Conservation (phyloP, 225 moss, liverwort and hornwort species). For the Climacium dendroides region DNA sequence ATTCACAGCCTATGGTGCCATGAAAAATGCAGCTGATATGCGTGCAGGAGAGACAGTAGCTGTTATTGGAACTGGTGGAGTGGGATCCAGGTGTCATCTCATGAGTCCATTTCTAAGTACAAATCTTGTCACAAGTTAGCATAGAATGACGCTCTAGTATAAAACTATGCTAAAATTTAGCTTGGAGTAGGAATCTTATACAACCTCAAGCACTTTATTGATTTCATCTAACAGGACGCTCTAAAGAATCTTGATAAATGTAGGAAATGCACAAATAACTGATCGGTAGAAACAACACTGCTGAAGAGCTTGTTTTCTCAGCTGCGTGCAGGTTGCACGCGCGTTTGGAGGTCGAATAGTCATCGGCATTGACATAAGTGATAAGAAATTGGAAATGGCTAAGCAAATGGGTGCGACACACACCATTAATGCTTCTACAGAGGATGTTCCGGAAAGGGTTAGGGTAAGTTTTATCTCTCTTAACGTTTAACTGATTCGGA, state of each 20-base stretch:
- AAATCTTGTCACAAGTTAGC: neutral
- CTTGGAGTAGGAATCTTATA: neutral
- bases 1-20: conserved; percentile 89
- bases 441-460: conserved; percentile 73
- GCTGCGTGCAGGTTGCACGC: conserved; percentile 92
- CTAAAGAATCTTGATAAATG: neutral
- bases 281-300: neutral
- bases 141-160: neutral
- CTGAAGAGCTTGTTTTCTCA: conserved; percentile 16
- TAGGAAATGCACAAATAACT: neutral
- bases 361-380: conserved; percentile 84
- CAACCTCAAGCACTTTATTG: neutral
- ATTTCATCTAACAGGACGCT: neutral
- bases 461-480: conserved; percentile 26
- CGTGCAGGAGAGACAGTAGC: conserved; percentile 94
- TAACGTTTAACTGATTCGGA: neutral
- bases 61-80: conserved; percentile 82
- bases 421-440: conserved; percentile 64
- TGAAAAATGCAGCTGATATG: conserved; percentile 95
- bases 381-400: conserved; percentile 64
- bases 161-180: neutral
- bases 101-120: neutral
- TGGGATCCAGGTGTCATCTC: conserved; percentile 68
- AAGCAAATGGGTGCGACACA: conserved; percentile 90
- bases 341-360: conserved; percentile 93